Evolutionary conservation across 2,329 filamentous ascomycete species (phyloP), one percentile per base, ranked within the genome.

Genomic region (Zymoseptoria pseudotritici): DNA sequence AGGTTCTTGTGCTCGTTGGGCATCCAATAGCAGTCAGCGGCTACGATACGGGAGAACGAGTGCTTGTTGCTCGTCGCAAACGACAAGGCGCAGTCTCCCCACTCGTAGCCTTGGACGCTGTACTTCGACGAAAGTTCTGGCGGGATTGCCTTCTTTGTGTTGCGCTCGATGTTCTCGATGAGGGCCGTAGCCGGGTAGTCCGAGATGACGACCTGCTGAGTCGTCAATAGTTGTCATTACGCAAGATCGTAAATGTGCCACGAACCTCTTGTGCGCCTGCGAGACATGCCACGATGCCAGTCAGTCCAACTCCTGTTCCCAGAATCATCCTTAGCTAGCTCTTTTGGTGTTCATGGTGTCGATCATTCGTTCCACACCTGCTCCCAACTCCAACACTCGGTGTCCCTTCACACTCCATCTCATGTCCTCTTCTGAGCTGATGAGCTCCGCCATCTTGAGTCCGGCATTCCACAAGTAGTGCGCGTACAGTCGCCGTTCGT

Each of bases 21-120:
- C 85, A 90, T 89, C 87, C 88, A 91, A 59, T 89, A 79, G 68
- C 87, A 90, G 73, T 91, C 87, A 63, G 86, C 85, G 0, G 84
- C 85, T n/a, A 90, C 74, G 50, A 91, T 77, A 59, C 85, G 81
- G 53, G 83, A 83, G 69, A 86, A 89, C 1, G 65, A 59, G 8
- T 74, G 74, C 11, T 73, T 73, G 55, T 76, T 64, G 1, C 66
- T 55, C 6, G 52, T 22, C 11, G 78, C 74, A 54, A 83, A 78
- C 24, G 71, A 50, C 17, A 75, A 72, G 13, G 72, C 67, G 1
- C 83, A 70, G 19, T 80, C 79, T 6, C 87, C 86, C 87, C 88
- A 90, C 46, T 78, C 74, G 67, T 90, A 87, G 1, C 85, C 86
- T 55, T 82, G 70, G 4, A 89, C 80, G 0, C 71, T 61, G 2